Percentiles rank a stretch among this genome's conserved stretches.
Conservation (phyloP, 257 asterid genomes). For the Nicotiana otophora region DNA sequence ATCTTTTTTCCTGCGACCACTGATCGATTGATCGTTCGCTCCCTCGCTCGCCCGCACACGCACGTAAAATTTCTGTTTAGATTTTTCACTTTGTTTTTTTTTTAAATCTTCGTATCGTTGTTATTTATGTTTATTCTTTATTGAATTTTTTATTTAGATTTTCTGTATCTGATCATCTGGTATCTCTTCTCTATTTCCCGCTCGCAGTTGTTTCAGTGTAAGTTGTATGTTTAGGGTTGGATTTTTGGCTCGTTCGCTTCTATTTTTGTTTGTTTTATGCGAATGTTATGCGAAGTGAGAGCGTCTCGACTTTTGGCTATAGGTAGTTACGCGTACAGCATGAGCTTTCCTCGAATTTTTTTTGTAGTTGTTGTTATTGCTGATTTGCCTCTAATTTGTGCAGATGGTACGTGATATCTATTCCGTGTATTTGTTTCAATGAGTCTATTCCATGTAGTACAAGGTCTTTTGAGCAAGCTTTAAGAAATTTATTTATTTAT, state of each 20-base stretch:
- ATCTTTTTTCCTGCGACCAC: background rate
- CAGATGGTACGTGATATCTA: background rate
- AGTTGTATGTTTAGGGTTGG: background rate
- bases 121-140: background rate
- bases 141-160: background rate
- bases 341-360: background rate
- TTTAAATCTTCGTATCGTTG: background rate
- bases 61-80: background rate
- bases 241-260: background rate
- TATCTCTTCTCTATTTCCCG: background rate
- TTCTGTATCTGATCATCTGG: background rate
- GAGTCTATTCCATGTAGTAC: background rate
- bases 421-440: background rate
- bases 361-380: background rate
- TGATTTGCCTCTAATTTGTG: background rate
- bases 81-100: background rate
- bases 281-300: background rate
- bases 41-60: background rate
- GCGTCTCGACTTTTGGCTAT: background rate
- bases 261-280: background rate
- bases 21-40: background rate
- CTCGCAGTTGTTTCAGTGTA: background rate
- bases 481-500: background rate
- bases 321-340: background rate
- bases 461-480: background rate